Evolutionary conservation across 2,329 filamentous ascomycete species (phyloP).

Genomic region (Nannizziopsis barbatae): DNA sequence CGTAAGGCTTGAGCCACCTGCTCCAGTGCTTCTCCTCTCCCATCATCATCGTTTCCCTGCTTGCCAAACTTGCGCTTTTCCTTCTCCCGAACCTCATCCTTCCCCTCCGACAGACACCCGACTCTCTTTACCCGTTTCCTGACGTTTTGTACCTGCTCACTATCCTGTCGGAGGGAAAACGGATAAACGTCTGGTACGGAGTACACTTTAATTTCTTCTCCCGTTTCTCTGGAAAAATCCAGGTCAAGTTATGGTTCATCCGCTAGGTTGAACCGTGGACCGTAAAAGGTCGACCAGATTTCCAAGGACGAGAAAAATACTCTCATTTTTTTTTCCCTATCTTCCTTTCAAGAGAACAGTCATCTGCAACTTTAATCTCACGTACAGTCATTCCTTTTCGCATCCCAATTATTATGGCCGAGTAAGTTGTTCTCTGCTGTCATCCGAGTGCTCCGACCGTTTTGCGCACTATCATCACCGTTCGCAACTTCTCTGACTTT

Average conservation of each 20-base stretch:
- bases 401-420: slow-evolving; percentile 14
- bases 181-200: background rate
- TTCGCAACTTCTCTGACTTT: background rate
- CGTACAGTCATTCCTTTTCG: slow-evolving; percentile 8
- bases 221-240: background rate
- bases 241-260: background rate
- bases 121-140: slow-evolving; percentile 5
- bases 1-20: slow-evolving; percentile 3
- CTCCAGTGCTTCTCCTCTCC: background rate
- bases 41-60: background rate
- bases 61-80: background rate
- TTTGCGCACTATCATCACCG: background rate
- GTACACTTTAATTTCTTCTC: background rate
- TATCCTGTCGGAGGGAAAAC: slow-evolving; percentile 2
- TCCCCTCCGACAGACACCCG: slow-evolving; percentile 17
- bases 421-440: slow-evolving; percentile 8
- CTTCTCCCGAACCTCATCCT: too few relatives aligned
- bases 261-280: slow-evolving; percentile 6
- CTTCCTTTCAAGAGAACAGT: background rate
- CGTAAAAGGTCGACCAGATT: slow-evolving; percentile 2
- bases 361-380: background rate
- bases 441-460: background rate
- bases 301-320: too few relatives aligned
- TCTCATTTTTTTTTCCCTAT: background rate
- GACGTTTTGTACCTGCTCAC: background rate